Percentiles rank a stretch among this genome's conserved stretches.
Conservation (phyloP, 371 early-diverging fungal genomes). For the Mucor indicus region DNA sequence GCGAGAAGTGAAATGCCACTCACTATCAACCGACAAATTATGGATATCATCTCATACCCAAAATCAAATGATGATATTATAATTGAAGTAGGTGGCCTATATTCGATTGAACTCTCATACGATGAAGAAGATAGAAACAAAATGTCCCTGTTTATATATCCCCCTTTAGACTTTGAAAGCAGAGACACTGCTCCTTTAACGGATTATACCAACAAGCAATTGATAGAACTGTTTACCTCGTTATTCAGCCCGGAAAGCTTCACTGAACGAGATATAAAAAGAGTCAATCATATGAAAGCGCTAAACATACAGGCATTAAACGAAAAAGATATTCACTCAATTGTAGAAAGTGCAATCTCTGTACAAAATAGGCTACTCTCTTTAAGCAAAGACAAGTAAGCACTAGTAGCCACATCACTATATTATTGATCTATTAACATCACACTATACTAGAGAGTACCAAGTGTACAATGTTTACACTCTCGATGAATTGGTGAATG, state of each 20-base stretch:
- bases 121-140: conserved; percentile 1
- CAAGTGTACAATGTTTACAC: conserved; percentile 3
- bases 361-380: conserved; percentile 45
- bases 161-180: conserved; percentile 8
- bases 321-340: conserved; percentile 12
- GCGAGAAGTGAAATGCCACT: not conserved
- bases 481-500: conserved; percentile 17
- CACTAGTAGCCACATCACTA: not conserved
- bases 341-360: conserved; percentile 39
- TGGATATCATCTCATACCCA: conserved; percentile 8
- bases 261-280: conserved; percentile 13
- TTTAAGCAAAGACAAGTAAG: conserved; percentile 11
- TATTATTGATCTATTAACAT: too few relatives aligned
- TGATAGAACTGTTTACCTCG: conserved; percentile 4
- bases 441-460: not conserved
- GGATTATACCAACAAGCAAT: not conserved
- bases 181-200: not conserved
- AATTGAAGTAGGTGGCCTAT: conserved; percentile 18
- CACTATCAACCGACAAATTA: not conserved
- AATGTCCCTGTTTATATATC: conserved; percentile 5
- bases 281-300: not conserved
- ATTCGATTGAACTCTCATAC: conserved; percentile 9
- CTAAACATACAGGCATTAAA: conserved; percentile 6
- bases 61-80: conserved; percentile 3
- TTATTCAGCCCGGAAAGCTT: conserved; percentile 5